These are phyloP conservation scores for Pelargonium citronellum DNA, from an alignment of 441 rosid species.

Conservation along the genomic window DNA sequence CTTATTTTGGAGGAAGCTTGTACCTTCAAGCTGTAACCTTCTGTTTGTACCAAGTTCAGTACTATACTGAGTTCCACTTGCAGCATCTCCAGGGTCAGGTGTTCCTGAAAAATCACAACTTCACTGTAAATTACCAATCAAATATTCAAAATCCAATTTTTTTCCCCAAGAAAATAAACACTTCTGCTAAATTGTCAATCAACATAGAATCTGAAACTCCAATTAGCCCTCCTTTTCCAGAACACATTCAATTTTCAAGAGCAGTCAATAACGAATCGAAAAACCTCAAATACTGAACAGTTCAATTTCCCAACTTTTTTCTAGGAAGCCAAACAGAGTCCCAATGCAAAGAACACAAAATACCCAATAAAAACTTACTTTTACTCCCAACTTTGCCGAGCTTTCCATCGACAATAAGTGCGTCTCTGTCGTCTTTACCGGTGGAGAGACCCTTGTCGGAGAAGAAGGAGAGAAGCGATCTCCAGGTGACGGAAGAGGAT, in stretches of 20 bases:
- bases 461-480: conserved; percentile 69
- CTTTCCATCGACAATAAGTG: conserved; percentile 65
- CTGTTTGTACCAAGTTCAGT: conserved; percentile 9
- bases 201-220: background rate
- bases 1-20: conserved; percentile 30
- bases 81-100: conserved; percentile 24
- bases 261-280: background rate
- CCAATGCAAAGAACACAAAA: background rate
- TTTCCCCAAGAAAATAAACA: background rate
- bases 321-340: conserved; percentile 14
- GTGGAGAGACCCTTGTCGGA: conserved; percentile 65
- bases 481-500: conserved; percentile 72
- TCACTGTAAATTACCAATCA: background rate
- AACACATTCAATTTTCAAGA: too few relatives aligned
- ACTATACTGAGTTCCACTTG: background rate
- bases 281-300: background rate
- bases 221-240: background rate
- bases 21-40: conserved; percentile 17
- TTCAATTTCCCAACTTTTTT: too few relatives aligned
- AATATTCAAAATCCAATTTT: background rate
- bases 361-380: conserved; percentile 32
- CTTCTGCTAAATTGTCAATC: background rate
- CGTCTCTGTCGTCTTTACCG: conserved; percentile 44
- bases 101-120: conserved; percentile 28
- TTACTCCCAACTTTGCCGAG: conserved; percentile 51